Evolutionary conservation across 106 monocot species (phyloP).

Genomic region (Posidonia australis): DNA sequence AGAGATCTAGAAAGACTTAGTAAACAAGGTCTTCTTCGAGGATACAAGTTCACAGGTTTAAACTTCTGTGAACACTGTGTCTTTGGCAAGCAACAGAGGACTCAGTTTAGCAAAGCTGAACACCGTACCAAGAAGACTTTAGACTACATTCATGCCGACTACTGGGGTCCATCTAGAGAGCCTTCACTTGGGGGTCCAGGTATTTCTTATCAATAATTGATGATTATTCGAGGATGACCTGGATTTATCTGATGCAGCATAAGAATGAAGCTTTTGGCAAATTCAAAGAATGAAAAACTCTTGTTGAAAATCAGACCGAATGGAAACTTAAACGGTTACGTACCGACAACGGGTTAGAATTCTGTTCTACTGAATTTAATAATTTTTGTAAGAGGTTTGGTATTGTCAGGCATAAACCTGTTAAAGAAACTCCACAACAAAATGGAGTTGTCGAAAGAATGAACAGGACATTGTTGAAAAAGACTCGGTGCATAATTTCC

Average conservation of each 20-base stretch:
- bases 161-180: slow-evolving; percentile 5
- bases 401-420: neutral
- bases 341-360: slow-evolving; percentile 3
- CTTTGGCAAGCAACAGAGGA: slow-evolving; percentile 6
- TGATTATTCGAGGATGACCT: neutral
- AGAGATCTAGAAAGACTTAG: too few relatives aligned
- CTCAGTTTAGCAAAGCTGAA: slow-evolving; percentile 1
- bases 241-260: neutral
- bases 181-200: too few relatives aligned
- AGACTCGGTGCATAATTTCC: neutral
- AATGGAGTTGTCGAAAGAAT: neutral
- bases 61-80: slow-evolving; percentile 8
- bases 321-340: neutral
- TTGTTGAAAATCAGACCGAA: neutral
- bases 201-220: too few relatives aligned
- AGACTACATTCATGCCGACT: slow-evolving; percentile 12
- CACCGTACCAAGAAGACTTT: slow-evolving; percentile 8
- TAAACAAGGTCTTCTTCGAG: neutral
- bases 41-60: neutral
- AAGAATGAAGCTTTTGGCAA: neutral
- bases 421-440: neutral
- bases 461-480: neutral
- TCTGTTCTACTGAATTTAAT: slow-evolving; percentile 1
- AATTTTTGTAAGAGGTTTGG: neutral
- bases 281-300: slow-evolving; percentile 4